Base-by-base conservation (phyloP, 2,329 filamentous ascomycete species). In the Trichophyton mentagrophytes region DNA sequence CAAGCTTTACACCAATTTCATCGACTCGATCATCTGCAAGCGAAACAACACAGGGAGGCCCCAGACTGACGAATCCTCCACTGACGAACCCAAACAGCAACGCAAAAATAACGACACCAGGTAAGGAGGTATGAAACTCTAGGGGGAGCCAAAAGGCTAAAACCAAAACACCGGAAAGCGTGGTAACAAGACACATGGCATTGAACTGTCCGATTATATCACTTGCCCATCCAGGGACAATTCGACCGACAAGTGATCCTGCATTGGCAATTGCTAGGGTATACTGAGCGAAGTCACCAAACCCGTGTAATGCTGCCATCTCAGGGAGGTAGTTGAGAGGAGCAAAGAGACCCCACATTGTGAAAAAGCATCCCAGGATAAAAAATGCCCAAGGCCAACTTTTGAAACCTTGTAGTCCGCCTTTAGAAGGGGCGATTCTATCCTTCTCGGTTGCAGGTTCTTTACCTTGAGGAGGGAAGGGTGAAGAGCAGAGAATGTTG, bases 101-200 rank as follows among this genome's bases (percentile, higher is more conserved):
- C 11, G 44, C 55, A 36, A 63, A 63, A 3, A 57, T 30, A 55
- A 63, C 56, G 49, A 59, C 56, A 17, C 44, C 59, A 3, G 36
- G 33, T 11, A 53, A n/a, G 22, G 49, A 53, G 8, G 30, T 53
- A 53, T 61, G 15, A 38, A 42, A 46, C 44, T 61, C 55, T 11
- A 61, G 27, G n/a, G 61, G 61, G 8, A 63, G 49, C 61, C 61
- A 63, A 42, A 61, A 40, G 22, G 33, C 61, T 22, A 63, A 57
- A 27, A 63, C 49, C 17, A 57, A 42, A 36, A 59, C 57, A 22
- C 42, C 56, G 30, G 55, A 61, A 17, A 59, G 42, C 9, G 46
- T 25, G n/a, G 55, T 57, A 36, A 59, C 57, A 30, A 58, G 25
- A 38, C 51, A 56, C 55, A 63, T 59, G 40, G 53, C 47, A 33